These are phyloP conservation scores for Tetracladium marchalianum DNA, from an alignment of 495 filamentous ascomycete genomes.

Conservation along the genomic window DNA sequence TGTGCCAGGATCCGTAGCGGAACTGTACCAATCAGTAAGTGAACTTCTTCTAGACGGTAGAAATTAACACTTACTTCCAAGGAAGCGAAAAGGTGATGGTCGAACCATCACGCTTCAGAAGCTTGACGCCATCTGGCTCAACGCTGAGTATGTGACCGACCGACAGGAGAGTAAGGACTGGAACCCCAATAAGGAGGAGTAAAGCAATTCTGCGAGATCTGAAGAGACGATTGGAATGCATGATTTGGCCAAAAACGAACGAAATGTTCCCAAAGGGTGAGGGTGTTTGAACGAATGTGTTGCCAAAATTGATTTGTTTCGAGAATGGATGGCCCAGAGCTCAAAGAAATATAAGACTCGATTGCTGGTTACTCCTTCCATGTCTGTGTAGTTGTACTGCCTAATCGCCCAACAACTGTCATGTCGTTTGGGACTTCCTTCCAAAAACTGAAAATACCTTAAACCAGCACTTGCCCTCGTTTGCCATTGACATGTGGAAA, in stretches of 20 bases:
- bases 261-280: not conserved
- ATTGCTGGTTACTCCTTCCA: not conserved
- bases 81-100: conserved; percentile 5
- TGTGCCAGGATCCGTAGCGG: not conserved
- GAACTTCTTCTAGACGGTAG: not conserved
- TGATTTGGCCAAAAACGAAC: not conserved
- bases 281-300: not conserved
- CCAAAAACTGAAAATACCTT: too few species aligned
- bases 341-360: not conserved
- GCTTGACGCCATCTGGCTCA: not conserved
- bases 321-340: not conserved
- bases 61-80: conserved; percentile 7
- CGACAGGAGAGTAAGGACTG: conserved; percentile 3
- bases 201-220: not conserved
- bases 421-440: too few species aligned
- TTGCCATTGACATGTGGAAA: too few species aligned
- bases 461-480: too few species aligned
- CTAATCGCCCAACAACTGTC: too few species aligned
- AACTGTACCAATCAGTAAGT: not conserved
- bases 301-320: not conserved
- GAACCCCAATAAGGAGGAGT: conserved; percentile 2
- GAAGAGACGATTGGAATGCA: conserved; percentile 8
- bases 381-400: not conserved
- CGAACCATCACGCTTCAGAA: conserved; percentile 7
- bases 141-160: conserved; percentile 5